Percentiles rank a stretch among this genome's conserved stretches.
Conservation (phyloP, 768 basidiomycete genomes). For the Boletus speciosus region DNA sequence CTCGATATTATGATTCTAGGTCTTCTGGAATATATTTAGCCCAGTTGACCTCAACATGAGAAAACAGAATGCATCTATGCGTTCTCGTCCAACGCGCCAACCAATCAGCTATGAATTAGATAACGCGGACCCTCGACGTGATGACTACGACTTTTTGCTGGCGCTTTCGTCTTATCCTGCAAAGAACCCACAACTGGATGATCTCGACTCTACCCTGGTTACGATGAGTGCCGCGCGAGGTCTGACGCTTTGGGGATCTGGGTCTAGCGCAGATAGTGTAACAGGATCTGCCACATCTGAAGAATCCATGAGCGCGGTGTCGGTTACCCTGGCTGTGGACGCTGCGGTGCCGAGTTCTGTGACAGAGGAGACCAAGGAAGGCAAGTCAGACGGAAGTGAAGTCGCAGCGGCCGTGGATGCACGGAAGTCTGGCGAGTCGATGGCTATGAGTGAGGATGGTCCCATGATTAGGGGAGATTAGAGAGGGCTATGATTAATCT, state of each 20-base stretch:
- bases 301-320: neutral
- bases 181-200: slow-evolving; percentile 38
- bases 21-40: slow-evolving; percentile 43
- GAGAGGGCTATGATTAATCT: neutral
- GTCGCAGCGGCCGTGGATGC: neutral
- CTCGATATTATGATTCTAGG: slow-evolving; percentile 29
- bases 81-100: slow-evolving; percentile 27
- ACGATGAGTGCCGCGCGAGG: slow-evolving; percentile 47
- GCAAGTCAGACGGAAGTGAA: neutral
- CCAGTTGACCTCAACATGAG: slow-evolving; percentile 34
- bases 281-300: neutral
- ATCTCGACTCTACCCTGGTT: slow-evolving; percentile 47
- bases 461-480: neutral
- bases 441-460: slow-evolving; percentile 18
- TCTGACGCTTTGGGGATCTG: slow-evolving; percentile 45
- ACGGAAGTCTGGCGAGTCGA: neutral
- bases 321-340: neutral
- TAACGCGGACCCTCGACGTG: slow-evolving; percentile 24
- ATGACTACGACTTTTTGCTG: slow-evolving; percentile 53
- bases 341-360: neutral
- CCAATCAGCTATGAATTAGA: slow-evolving; percentile 10
- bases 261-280: neutral
- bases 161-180: slow-evolving; percentile 41
- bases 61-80: slow-evolving; percentile 44
- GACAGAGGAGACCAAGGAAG: neutral